These are phyloP conservation scores for Oenanthe javanica DNA, from an alignment of 140 eudicot genomes.

Conservation along the genomic window DNA sequence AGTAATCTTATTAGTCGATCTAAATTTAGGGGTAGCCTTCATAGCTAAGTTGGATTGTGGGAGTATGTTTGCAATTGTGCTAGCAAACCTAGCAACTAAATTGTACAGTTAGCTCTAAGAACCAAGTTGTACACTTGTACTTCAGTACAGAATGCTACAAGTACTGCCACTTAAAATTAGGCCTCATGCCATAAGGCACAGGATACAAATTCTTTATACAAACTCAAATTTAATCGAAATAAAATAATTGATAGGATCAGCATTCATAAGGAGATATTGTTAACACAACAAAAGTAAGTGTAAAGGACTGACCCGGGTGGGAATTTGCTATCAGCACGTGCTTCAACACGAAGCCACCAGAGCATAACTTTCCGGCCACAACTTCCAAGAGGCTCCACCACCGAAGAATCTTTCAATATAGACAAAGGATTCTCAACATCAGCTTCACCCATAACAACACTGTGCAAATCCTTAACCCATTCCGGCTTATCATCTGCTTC, in stretches of 20 bases:
- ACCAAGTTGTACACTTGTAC: not conserved
- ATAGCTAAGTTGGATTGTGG: not conserved
- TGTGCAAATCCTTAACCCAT: slow-evolving; percentile 69
- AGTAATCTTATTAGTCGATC: not conserved
- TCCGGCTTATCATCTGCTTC: slow-evolving; percentile 66
- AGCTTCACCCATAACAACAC: slow-evolving; percentile 30
- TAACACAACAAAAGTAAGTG: not conserved
- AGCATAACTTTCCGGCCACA: slow-evolving; percentile 92
- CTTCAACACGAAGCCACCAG: slow-evolving; percentile 99
- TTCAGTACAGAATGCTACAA: not conserved
- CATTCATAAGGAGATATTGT: not conserved
- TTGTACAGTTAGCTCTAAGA: not conserved
- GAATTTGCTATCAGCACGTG: slow-evolving; percentile 96
- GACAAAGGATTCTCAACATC: slow-evolving; percentile 75
- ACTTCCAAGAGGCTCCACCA: slow-evolving; percentile 83
- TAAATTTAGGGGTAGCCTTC: not conserved
- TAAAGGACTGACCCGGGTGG: slow-evolving; percentile 71
- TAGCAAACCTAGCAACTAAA: not conserved
- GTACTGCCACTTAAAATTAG: not conserved
- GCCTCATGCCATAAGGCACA: not conserved
- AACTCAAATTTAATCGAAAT: not conserved
- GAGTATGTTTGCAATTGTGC: not conserved
- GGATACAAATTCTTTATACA: not conserved
- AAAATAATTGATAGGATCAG: not conserved
- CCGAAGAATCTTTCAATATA: slow-evolving; percentile 59